These are phyloP conservation scores for Trichosporon asahii DNA, from an alignment of 1,284 basidiomycete genomes.

Conservation along the genomic window DNA sequence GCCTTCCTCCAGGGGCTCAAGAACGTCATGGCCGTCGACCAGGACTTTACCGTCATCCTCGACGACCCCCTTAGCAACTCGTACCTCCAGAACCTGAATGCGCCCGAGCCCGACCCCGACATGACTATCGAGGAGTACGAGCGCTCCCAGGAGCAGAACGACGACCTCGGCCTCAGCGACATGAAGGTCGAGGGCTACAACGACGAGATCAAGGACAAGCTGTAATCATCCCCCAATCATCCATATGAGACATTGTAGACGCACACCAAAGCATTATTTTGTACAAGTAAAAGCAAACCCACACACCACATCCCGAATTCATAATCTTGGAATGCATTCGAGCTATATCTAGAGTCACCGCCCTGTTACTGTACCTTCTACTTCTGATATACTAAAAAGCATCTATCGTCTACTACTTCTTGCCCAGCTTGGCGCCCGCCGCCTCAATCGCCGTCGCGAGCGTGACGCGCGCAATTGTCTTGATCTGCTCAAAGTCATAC, in stretches of 20 bases:
- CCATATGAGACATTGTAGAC: not conserved
- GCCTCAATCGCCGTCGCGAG: slow-evolving; percentile 45
- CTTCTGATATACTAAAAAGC: not conserved
- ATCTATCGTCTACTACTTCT: not conserved
- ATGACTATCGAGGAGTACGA: slow-evolving; percentile 82
- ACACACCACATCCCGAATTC: not conserved
- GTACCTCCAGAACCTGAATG: slow-evolving; percentile 92
- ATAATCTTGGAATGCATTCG: slow-evolving; percentile 2
- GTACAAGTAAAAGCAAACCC: not conserved
- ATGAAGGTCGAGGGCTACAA: slow-evolving; percentile 88
- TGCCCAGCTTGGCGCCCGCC: slow-evolving; percentile 33
- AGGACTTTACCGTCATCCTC: slow-evolving; percentile 83
- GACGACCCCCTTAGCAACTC: slow-evolving; percentile 96
- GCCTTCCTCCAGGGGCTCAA: slow-evolving; percentile 77
- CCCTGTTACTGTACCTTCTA: not conserved
- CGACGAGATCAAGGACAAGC: slow-evolving; percentile 39
- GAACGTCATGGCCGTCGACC: slow-evolving; percentile 69
- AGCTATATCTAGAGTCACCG: not conserved
- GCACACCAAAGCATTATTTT: not conserved
- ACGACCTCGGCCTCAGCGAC: slow-evolving; percentile 93
- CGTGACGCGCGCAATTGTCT: slow-evolving; percentile 78
- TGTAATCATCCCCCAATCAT: not conserved
- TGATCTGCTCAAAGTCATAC: slow-evolving; percentile 75
- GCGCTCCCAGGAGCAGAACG: slow-evolving; percentile 85
- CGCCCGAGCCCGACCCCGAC: slow-evolving; percentile 86